Conservation (phyloP, 2,329 filamentous ascomycete genomes). For the Coniochaeta sp. region DNA sequence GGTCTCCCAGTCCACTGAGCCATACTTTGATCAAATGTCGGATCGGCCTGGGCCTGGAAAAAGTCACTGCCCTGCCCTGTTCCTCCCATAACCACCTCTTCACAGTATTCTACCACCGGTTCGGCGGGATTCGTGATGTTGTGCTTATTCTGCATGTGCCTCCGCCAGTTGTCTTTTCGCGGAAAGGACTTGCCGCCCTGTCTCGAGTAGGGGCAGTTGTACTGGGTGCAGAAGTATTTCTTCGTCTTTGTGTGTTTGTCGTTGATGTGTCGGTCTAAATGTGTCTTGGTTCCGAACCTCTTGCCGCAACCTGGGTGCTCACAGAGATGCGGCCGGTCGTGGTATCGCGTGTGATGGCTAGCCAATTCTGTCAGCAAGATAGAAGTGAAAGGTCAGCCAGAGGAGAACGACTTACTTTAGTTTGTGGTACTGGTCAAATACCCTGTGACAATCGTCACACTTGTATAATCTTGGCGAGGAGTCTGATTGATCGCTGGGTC, state of each 20-base stretch:
- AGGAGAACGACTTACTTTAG: slow-evolving; percentile 37
- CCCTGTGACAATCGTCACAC: slow-evolving; percentile 34
- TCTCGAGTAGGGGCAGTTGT: slow-evolving; percentile 47
- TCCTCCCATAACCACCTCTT: slow-evolving; percentile 24
- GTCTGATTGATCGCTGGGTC: neutral
- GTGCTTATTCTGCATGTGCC: slow-evolving; percentile 56
- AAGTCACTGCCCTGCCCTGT: slow-evolving; percentile 3
- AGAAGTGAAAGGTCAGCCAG: neutral
- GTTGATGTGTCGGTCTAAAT: slow-evolving; percentile 54
- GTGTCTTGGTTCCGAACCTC: slow-evolving; percentile 54
- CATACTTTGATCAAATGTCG: neutral
- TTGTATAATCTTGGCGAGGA: slow-evolving; percentile 17
- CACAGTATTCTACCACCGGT: slow-evolving; percentile 33
- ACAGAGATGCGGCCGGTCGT: slow-evolving; percentile 45
- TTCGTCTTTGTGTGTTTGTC: slow-evolving; percentile 53
- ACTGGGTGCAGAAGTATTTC: slow-evolving; percentile 50
- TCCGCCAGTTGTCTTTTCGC: slow-evolving; percentile 55
- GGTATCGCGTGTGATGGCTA: slow-evolving; percentile 53
- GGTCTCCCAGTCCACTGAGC: neutral
- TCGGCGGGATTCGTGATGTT: slow-evolving; percentile 26
- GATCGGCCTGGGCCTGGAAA: neutral
- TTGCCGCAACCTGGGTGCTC: slow-evolving; percentile 39
- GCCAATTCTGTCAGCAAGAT: slow-evolving; percentile 12
- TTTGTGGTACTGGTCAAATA: slow-evolving; percentile 52
- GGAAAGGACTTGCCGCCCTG: slow-evolving; percentile 51